Evolutionary conservation across 768 basidiomycete genomes (phyloP).

Genomic region (Collybia nuda): DNA sequence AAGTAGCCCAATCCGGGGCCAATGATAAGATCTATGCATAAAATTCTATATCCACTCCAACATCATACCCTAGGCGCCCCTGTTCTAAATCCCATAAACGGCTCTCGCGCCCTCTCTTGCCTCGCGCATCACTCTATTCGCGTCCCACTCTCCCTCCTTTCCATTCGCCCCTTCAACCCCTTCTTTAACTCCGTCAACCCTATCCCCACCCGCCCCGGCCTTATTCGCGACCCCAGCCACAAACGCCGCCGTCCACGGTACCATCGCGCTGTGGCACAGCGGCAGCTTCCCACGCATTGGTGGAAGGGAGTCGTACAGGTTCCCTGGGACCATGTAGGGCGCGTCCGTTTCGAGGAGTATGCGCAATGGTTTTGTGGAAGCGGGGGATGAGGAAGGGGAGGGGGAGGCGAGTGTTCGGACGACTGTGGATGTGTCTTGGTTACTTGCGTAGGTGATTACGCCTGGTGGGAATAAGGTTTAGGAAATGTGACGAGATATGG

Average conservation of each 20-base stretch:
- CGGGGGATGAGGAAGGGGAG: background rate
- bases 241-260: conserved; percentile 84
- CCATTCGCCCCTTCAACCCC: conserved; percentile 27
- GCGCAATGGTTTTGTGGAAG: conserved; percentile 30
- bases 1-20: too few relatives aligned
- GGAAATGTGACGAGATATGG: background rate
- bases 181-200: conserved; percentile 53
- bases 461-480: conserved; percentile 36
- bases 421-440: conserved; percentile 67
- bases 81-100: conserved; percentile 48
- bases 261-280: conserved; percentile 76
- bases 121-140: conserved; percentile 56
- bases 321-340: conserved; percentile 83
- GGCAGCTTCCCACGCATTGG: conserved; percentile 61
- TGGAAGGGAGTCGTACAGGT: conserved; percentile 60
- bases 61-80: too few relatives aligned
- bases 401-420: conserved; percentile 49
- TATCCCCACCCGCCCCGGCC: conserved; percentile 62
- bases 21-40: too few relatives aligned
- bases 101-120: conserved; percentile 63
- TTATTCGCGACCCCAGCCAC: conserved; percentile 63
- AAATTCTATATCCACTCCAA: too few relatives aligned
- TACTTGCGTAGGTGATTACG: conserved; percentile 79
- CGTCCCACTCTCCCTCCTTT: too few relatives aligned
- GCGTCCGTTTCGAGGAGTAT: conserved; percentile 84